Conservation (phyloP, 2,329 filamentous ascomycete genomes). For the Cladosporium oxysporum region DNA sequence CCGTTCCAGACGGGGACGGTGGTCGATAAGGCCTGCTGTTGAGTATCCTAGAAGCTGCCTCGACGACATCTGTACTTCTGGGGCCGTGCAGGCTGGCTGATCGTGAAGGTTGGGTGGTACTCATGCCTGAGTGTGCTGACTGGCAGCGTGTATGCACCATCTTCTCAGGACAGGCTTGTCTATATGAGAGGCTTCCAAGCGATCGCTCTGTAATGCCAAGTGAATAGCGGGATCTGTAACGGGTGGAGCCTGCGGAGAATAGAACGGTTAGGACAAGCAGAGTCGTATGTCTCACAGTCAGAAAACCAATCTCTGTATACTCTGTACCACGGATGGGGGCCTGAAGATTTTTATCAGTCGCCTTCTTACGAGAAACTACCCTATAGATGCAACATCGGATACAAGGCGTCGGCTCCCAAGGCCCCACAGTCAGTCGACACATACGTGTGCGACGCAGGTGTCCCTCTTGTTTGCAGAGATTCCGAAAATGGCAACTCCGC, state of each 20-base stretch:
- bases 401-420: background rate
- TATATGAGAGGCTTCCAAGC: slow-evolving; percentile 4
- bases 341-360: background rate
- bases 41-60: slow-evolving; percentile 13
- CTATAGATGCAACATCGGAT: background rate
- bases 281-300: slow-evolving; percentile 6
- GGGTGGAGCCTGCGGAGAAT: slow-evolving; percentile 13
- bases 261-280: background rate
- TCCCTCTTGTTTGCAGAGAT: background rate
- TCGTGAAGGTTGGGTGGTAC: slow-evolving; percentile 2
- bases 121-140: slow-evolving; percentile 10
- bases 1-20: slow-evolving; percentile 9
- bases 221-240: slow-evolving; percentile 6
- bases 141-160: slow-evolving; percentile 2
- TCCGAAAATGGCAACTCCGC: background rate
- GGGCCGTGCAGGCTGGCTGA: slow-evolving; percentile 5
- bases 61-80: slow-evolving; percentile 15
- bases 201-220: slow-evolving; percentile 8
- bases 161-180: background rate
- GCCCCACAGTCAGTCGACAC: background rate
- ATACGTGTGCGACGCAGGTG: slow-evolving; percentile 1
- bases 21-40: background rate
- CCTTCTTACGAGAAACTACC: background rate
- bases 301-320: background rate
- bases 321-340: slow-evolving; percentile 1